Base-by-base conservation (phyloP, 257 asterid genomes). In the Echium plantagineum region DNA sequence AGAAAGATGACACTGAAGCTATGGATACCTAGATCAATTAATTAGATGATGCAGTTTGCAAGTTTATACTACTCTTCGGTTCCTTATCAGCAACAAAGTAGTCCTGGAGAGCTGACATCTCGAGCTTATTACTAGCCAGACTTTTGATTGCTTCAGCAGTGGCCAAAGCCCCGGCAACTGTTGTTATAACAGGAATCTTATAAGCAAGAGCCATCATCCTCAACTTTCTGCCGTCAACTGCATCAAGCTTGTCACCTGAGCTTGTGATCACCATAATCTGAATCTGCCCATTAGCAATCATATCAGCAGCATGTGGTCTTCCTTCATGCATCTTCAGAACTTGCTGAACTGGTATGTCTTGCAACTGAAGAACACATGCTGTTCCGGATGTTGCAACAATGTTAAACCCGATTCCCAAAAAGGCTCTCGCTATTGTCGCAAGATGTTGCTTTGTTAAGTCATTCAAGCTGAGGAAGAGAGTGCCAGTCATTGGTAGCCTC, bases 251-350 rank as follows among this genome's bases (percentile, higher is more conserved):
- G 52, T 93, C 97, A 5, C 96, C 89, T 0, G 96, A 84, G 65
- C 95, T 89, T 3, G 97, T 93, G 65, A 93, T 86, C 81, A 93
- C 95, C 81, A 83, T 85, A 84, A 93, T 74, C 80, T 89, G 97
- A 65, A 93, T 83, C 61, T 83, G 85, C 60, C 86, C 85, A 17
- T 89, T 93, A 3, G 99, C 89, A 49, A 93, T 75, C 94, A 93
- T 80, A 64, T 89, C 99, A 1, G 82, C 99, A 0, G 97, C 91
- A 63, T 93, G 89, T 9, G 97, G 97, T 64, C 99, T 69, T 8
- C 99, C 99, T 49, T 93, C 99, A 35, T 86, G 96, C 94, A 93
- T 79, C 74, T 93, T 93, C 76, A 93, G 78, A 61, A 89, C 99
- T 3, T 86, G 75, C 56, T 84, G 94, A 10, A 84, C 97, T 0